Evolutionary conservation across 2,329 filamentous ascomycete species (phyloP).

Genomic region (Myriosclerotinia curreyana): DNA sequence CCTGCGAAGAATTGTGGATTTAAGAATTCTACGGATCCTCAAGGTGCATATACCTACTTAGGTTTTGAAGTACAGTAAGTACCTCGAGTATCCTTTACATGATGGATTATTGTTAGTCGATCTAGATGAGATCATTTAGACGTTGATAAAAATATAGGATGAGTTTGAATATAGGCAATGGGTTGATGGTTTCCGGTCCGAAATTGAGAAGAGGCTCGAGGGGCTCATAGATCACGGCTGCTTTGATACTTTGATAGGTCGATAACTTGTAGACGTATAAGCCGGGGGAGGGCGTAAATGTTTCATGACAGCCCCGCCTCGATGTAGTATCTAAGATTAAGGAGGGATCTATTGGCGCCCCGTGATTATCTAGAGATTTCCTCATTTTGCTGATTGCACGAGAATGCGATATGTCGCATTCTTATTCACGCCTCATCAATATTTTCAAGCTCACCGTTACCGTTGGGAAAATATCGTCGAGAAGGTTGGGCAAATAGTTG

Average conservation of each 20-base stretch:
- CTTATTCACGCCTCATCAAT: constrained; percentile 9
- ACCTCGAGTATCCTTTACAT: constrained; percentile 1
- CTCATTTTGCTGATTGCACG: constrained; percentile 11
- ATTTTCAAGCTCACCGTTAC: constrained; percentile 19
- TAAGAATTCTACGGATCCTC: constrained; percentile 1
- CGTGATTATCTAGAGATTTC: constrained; percentile 16
- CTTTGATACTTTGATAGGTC: background rate
- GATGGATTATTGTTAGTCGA: constrained; percentile 6
- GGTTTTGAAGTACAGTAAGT: background rate
- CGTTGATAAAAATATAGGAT: background rate
- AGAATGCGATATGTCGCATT: constrained; percentile 20
- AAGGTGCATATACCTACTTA: constrained; percentile 10
- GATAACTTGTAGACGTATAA: background rate
- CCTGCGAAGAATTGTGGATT: constrained; percentile 21
- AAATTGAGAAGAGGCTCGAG: background rate
- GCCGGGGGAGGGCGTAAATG: background rate
- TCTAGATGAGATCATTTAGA: constrained; percentile 9
- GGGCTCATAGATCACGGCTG: background rate
- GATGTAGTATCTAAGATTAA: constrained; percentile 8
- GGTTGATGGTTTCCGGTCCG: background rate
- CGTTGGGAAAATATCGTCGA: constrained; percentile 11
- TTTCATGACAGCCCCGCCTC: constrained; percentile 21
- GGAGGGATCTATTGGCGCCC: background rate
- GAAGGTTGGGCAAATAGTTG: constrained; percentile 19
- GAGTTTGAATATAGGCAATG: background rate